These are phyloP conservation scores for Castanopsis chinensis DNA, from an alignment of 306 rosid species.

Conservation along the genomic window DNA sequence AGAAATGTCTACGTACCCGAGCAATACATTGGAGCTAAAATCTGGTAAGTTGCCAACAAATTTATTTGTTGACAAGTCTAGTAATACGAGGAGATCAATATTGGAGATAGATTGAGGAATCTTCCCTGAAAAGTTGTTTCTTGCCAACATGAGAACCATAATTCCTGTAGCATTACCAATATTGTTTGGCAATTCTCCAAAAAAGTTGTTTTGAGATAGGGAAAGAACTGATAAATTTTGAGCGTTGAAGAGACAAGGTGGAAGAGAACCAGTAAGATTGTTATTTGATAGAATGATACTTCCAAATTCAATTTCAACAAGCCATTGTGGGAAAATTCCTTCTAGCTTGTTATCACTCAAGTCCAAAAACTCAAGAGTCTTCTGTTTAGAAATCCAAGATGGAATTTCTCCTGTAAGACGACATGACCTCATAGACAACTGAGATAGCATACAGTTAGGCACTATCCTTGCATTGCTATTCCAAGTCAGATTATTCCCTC, in stretches of 20 bases:
- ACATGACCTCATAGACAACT: conserved; percentile 24
- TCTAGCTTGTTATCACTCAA: conserved; percentile 30
- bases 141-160: conserved; percentile 20
- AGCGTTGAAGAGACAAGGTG: conserved; percentile 24
- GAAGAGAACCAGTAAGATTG: conserved; percentile 23
- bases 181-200: conserved; percentile 25
- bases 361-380: conserved; percentile 12
- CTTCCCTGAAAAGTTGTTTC: conserved; percentile 23
- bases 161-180: conserved; percentile 17
- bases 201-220: conserved; percentile 26
- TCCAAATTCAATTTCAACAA: conserved; percentile 26
- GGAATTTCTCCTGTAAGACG: conserved; percentile 28
- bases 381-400: conserved; percentile 24
- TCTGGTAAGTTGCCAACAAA: conserved; percentile 21
- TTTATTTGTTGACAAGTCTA: conserved; percentile 23
- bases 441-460: not conserved
- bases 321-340: conserved; percentile 31
- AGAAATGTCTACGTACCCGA: conserved; percentile 22
- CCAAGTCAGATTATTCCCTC: not conserved
- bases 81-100: conserved; percentile 18
- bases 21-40: conserved; percentile 2
- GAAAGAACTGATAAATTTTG: conserved; percentile 1
- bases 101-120: conserved; percentile 17
- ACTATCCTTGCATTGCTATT: not conserved
- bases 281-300: conserved; percentile 25